These are phyloP conservation scores for Boletus rubescentipes DNA, from an alignment of 768 basidiomycete species.

Conservation along the genomic window DNA sequence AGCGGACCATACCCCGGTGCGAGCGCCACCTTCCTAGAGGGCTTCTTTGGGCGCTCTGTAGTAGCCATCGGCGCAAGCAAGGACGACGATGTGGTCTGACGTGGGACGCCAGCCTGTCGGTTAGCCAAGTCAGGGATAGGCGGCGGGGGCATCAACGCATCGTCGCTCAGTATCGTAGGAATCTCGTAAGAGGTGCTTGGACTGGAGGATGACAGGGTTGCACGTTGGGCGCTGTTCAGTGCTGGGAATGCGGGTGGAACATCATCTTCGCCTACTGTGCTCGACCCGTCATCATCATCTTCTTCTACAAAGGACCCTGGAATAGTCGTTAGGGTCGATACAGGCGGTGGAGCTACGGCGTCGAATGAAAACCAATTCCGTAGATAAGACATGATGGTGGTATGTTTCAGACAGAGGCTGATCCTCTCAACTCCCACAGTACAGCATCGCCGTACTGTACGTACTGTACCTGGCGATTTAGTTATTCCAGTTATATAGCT, in stretches of 20 bases:
- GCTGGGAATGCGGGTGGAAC: conserved; percentile 73
- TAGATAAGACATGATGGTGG: conserved; percentile 45
- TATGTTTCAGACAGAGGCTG: no score
- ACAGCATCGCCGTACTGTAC: no score
- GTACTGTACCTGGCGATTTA: no score
- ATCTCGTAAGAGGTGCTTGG: conserved; percentile 4
- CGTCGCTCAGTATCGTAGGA: conserved; percentile 42
- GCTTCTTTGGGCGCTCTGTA: conserved; percentile 53
- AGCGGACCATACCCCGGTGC: conserved; percentile 89
- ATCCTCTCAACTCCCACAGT: no score
- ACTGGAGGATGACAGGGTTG: conserved; percentile 26
- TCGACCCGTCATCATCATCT: conserved; percentile 39
- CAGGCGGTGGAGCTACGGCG: conserved; percentile 10
- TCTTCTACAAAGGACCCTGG: conserved; percentile 25
- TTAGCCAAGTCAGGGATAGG: conserved; percentile 42
- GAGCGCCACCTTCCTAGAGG: conserved; percentile 81
- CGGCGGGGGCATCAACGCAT: conserved; percentile 53
- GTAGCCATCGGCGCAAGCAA: conserved; percentile 63
- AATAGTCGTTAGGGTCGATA: conserved; percentile 6
- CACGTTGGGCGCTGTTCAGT: conserved; percentile 69
- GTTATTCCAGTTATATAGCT: not conserved
- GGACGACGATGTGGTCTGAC: conserved; percentile 36
- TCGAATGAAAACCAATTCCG: conserved; percentile 54
- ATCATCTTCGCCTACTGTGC: conserved; percentile 51
- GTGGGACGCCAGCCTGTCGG: conserved; percentile 33